Base-by-base conservation (phyloP, 1,139 yeast species). In the Debaryomycetaceae sp. region DNA sequence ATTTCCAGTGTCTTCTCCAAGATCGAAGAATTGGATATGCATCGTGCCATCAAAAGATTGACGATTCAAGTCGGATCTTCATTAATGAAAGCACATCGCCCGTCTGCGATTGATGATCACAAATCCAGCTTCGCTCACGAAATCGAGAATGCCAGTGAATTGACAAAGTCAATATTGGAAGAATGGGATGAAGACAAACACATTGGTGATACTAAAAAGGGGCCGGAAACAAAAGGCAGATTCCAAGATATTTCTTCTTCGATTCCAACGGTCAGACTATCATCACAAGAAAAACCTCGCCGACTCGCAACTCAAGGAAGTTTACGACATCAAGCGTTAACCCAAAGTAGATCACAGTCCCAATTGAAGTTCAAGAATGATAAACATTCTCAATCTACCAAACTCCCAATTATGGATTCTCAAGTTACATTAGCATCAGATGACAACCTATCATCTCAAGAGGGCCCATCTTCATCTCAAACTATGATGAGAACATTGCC, bases 161-260 rank as follows among this genome's bases (percentile, higher is more conserved):
- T 56, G 41, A 62, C 67, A 1, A 53, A 57, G 40, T 47, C 55
- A 5, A 50, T 69, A 6, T 37, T 68, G 13, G 51, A 49, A 9
- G 58, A 55, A 9, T 70, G 75, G 75, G 66, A 64, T 39, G 45
- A 39, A 11, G 50, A 45, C 11, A 49, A 44, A 9, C 49, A 38
- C 9, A 44, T 6, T 36, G 45, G 8, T 36, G 43, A 14, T 39
- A 30, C 1, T 6, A 38, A 30, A 17, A 49, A 49, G 7, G 38
- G 34, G 14, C 34, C 31, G 23, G 41, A 40, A 9, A 44, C 51
- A 4, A 55, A 48, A 40, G 24, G 24, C 39, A 45, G 50, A 5
- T 40, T 38, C 6, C 47, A 50, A 5, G 50, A 45, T 22, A 43
- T 37, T 22, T 31, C 43, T 6, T 45, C 55, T 8, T 49, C 58